These are phyloP conservation scores for Wickerhamiella pararugosa DNA, from an alignment of 1,139 yeast species.

Conservation along the genomic window DNA sequence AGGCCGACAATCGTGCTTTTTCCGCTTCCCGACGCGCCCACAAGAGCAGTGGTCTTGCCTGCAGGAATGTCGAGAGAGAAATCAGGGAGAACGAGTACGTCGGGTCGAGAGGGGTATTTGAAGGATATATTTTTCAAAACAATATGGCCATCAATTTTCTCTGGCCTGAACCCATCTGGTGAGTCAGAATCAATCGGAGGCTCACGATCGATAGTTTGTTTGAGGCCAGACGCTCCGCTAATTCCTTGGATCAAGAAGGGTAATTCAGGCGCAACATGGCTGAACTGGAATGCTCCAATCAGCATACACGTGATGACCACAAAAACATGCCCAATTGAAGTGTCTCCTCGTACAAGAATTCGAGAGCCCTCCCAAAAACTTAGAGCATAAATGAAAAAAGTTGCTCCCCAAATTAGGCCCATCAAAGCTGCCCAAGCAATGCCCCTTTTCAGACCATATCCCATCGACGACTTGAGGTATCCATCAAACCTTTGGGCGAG, in stretches of 20 bases:
- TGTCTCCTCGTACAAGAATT: conserved; percentile 11
- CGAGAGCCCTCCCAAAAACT: conserved; percentile 15
- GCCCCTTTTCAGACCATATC: conserved; percentile 15
- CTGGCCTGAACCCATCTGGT: conserved; percentile 16
- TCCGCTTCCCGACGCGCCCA: conserved; percentile 72
- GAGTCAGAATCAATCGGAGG: conserved; percentile 16
- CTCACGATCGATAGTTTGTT: conserved; percentile 19
- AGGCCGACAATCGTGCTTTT: conserved; percentile 53
- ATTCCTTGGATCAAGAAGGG: conserved; percentile 18
- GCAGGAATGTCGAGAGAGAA: conserved; percentile 33
- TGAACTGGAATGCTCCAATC: conserved; percentile 19
- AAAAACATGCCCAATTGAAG: conserved; percentile 10
- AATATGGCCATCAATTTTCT: conserved; percentile 30
- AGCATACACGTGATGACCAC: conserved; percentile 17
- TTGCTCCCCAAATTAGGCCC: conserved; percentile 13
- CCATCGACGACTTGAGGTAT: conserved; percentile 14
- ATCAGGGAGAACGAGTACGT: conserved; percentile 41
- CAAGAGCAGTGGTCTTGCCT: conserved; percentile 43
- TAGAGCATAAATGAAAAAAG: conserved; percentile 11
- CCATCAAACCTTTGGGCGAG: conserved; percentile 16
- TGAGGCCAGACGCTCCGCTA: conserved; percentile 19
- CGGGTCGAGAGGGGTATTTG: conserved; percentile 56
- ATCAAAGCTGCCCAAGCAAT: conserved; percentile 16
- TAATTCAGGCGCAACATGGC: conserved; percentile 19
- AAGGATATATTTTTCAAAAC: conserved; percentile 47